Percentiles rank a stretch among this genome's conserved stretches.
Conservation (phyloP, 495 filamentous ascomycete genomes). For the Penicillium soppii region DNA sequence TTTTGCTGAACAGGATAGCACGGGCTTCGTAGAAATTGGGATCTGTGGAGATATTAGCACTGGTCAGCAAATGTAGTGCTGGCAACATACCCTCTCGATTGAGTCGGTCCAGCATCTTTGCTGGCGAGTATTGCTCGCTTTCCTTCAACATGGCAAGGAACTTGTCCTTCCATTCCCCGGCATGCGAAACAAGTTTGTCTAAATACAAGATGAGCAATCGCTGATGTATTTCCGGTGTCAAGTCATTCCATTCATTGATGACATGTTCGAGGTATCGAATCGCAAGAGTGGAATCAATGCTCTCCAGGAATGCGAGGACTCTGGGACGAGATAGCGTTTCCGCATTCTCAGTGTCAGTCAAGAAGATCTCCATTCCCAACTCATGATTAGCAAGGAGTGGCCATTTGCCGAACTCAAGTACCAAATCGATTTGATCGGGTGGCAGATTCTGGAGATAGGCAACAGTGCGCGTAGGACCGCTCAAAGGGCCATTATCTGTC, state of each 20-base stretch:
- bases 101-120: conserved; percentile 70
- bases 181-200: conserved; percentile 47
- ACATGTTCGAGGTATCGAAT: conserved; percentile 89
- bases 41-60: conserved; percentile 49
- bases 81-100: conserved; percentile 68
- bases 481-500: conserved; percentile 50
- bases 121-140: conserved; percentile 77
- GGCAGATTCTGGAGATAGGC: conserved; percentile 88
- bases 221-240: conserved; percentile 84
- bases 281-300: conserved; percentile 67
- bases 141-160: conserved; percentile 72
- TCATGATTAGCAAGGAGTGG: conserved; percentile 69
- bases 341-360: conserved; percentile 91
- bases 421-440: conserved; percentile 83
- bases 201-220: conserved; percentile 75
- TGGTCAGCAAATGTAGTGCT: not conserved
- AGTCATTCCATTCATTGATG: conserved; percentile 81
- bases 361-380: conserved; percentile 91
- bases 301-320: conserved; percentile 71
- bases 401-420: conserved; percentile 90
- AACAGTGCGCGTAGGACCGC: conserved; percentile 78
- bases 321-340: conserved; percentile 78
- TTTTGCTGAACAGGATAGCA: conserved; percentile 89
- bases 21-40: conserved; percentile 85
- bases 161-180: conserved; percentile 57